Evolutionary conservation across 352 stramenopile genomes (phyloP).

Genomic region (Phytopythium oedochilum): DNA sequence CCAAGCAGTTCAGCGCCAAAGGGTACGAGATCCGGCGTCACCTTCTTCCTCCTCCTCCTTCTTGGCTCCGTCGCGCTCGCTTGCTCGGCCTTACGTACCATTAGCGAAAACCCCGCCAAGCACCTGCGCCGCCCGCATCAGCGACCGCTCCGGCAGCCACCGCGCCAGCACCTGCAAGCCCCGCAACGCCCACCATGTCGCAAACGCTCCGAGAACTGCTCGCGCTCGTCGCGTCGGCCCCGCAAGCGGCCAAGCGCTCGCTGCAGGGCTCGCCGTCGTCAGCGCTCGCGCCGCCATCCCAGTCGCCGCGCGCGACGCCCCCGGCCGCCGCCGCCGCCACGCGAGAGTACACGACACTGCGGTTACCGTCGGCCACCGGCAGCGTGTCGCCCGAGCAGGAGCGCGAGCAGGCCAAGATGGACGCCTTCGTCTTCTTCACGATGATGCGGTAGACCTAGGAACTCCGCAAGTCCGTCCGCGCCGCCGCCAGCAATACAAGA

Average conservation of each 20-base stretch:
- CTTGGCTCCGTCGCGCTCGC: neutral
- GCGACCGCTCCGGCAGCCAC: slow-evolving; percentile 32
- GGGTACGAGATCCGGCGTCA: neutral
- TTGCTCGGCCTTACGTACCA: slow-evolving; percentile 20
- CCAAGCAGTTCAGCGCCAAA: neutral
- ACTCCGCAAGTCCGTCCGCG: too few relatives aligned
- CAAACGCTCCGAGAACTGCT: slow-evolving; percentile 41
- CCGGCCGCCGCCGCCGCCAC: slow-evolving; percentile 20
- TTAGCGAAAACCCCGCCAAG: slow-evolving; percentile 46
- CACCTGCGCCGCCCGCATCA: slow-evolving; percentile 16
- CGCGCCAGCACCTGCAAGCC: slow-evolving; percentile 20
- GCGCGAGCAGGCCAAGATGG: slow-evolving; percentile 32
- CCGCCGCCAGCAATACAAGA: too few relatives aligned
- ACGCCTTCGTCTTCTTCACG: slow-evolving; percentile 40
- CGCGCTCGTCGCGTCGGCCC: slow-evolving; percentile 17
- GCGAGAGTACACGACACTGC: slow-evolving; percentile 15
- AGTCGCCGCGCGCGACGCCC: slow-evolving; percentile 18
- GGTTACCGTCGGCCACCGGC: slow-evolving; percentile 6
- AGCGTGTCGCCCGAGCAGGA: slow-evolving; percentile 20
- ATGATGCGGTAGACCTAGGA: slow-evolving; percentile 42
- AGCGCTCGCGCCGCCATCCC: slow-evolving; percentile 2
- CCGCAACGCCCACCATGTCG: slow-evolving; percentile 26
- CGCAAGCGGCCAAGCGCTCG: slow-evolving; percentile 25
- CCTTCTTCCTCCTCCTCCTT: neutral
- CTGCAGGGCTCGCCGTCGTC: slow-evolving; percentile 15